These are phyloP conservation scores for Dillenia turbinata DNA, from an alignment of 164 flowering plant genomes.

Conservation along the genomic window DNA sequence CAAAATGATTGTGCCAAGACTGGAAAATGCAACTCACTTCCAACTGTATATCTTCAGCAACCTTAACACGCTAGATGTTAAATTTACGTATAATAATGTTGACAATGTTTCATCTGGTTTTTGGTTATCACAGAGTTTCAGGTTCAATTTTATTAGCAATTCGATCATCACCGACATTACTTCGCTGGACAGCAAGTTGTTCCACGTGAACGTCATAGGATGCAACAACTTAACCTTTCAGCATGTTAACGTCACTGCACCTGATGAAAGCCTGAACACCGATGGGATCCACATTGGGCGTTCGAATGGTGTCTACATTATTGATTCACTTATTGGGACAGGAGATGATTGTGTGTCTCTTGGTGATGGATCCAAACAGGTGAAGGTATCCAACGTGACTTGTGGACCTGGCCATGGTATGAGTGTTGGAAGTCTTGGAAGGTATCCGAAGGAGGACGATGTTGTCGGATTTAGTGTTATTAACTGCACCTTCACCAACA, in stretches of 20 bases:
- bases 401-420: conserved; percentile 71
- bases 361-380: conserved; percentile 33
- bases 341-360: conserved; percentile 70
- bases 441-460: conserved; percentile 23
- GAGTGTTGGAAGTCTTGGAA: conserved; percentile 57
- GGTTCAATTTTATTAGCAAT: conserved; percentile 33
- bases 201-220: conserved; percentile 31
- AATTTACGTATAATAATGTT: neutral
- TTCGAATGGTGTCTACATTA: conserved; percentile 25
- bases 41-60: conserved; percentile 18
- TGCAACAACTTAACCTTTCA: conserved; percentile 27
- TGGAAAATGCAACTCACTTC: conserved; percentile 10
- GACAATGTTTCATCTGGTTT: neutral
- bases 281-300: conserved; percentile 61
- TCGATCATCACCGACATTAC: conserved; percentile 20
- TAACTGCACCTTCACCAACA: conserved; percentile 34
- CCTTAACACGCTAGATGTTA: neutral
- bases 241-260: conserved; percentile 26
- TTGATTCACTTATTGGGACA: conserved; percentile 24
- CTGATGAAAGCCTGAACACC: conserved; percentile 41
- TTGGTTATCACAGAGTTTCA: conserved; percentile 25
- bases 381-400: conserved; percentile 10
- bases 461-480: conserved; percentile 24
- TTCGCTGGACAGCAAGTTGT: conserved; percentile 38
- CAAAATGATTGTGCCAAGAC: conserved; percentile 12